Evolutionary conservation across 441 rosid species (phyloP), one percentile per base, ranked within the genome.

Genomic region (Codiaeum variegatum): DNA sequence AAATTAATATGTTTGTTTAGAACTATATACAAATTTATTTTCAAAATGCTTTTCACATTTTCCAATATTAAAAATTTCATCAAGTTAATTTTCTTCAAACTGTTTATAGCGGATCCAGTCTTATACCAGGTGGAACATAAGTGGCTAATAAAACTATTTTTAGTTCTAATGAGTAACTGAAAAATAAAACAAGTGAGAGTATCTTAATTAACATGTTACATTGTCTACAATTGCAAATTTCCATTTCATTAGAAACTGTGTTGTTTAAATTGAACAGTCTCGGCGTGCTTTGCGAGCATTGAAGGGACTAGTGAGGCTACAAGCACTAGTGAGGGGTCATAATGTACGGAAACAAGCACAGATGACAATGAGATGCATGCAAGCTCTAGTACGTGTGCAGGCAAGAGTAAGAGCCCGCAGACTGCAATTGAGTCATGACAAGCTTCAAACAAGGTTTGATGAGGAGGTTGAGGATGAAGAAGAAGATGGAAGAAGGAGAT

Each of bases 281-380:
- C 82, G 98, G 73, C 90, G 97, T 69, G 99, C 99, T 12, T 80
- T 94, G 79, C 88, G 96, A 21, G 99, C 98, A 4, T 82, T 94
- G 73, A 94, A 86, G 84, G 99, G 99, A 69, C 70, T 94, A 73
- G 98, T 94, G 75, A 85, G 97, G 84, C 86, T 94, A 34, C 99
- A 94, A 72, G 99, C 99, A 3, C 75, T 92, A 12, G 99, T 94
- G 51, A 88, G 99, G 73, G 99, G 99, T n/a, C 85, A 94, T 73
- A 92, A 94, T 56, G 99, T 92, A 67, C 74, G 99, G 7, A 94
- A 92, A 82, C 99, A 94, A 80, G 98, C 99, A 5, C 96, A 89
- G 69, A 92, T 88, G 93, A 92, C 99, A 56, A 92, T 94, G 99
- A 85, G 93, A 65, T 91, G 98, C 78, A 94, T 92, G 99, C 99